Conservation (phyloP, 352 stramenopile species). For the Pythium folliculosum region DNA sequence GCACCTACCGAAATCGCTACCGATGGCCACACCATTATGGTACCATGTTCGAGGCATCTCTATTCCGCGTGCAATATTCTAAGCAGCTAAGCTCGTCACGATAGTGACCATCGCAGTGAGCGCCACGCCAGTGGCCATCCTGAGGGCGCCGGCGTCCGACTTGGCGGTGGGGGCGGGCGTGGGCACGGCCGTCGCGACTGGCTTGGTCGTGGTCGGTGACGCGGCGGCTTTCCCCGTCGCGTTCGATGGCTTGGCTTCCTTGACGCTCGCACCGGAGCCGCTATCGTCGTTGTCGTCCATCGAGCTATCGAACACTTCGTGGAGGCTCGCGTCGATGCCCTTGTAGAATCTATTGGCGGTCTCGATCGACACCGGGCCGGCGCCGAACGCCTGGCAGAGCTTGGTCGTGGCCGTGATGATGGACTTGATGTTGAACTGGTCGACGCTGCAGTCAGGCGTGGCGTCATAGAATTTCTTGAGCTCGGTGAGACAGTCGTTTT, state of each 20-base stretch:
- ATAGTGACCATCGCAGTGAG: too few species aligned
- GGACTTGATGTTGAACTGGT: background rate
- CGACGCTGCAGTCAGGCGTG: conserved; percentile 6
- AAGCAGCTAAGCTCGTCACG: too few species aligned
- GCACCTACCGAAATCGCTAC: too few species aligned
- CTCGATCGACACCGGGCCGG: background rate
- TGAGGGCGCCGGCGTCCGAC: background rate
- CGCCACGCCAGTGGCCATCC: too few species aligned
- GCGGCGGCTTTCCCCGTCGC: too few species aligned
- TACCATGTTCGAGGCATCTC: too few species aligned
- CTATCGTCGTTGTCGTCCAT: background rate
- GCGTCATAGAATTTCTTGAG: conserved; percentile 5
- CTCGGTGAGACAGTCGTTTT: background rate
- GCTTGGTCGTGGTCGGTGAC: background rate
- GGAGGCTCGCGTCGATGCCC: background rate
- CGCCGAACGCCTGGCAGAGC: conserved; percentile 6
- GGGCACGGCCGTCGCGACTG: background rate
- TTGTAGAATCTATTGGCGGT: background rate
- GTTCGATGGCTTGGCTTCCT: background rate
- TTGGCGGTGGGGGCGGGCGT: conserved; percentile 1
- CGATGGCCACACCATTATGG: too few species aligned
- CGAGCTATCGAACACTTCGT: background rate
- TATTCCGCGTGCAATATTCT: too few species aligned
- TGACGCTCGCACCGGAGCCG: background rate
- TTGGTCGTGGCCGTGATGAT: background rate